phyloP scores from a whole-genome alignment of 140 eudicot species.

The Anethum foeniculum region DNA sequence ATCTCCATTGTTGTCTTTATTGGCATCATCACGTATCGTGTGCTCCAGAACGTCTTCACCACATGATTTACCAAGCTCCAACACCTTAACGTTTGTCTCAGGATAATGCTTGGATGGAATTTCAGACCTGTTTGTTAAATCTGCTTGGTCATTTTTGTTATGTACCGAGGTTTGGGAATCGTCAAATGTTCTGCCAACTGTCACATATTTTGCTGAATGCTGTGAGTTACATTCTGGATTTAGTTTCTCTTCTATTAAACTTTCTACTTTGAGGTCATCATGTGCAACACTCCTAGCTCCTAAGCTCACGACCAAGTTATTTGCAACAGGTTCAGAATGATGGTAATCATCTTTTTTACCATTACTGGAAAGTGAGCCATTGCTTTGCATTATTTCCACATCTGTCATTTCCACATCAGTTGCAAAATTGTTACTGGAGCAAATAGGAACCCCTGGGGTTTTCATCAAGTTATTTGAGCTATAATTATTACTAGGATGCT shows the following conservation, averaged over 20 bases:
- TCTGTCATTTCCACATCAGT: constrained; percentile 14
- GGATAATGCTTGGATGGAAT: constrained; percentile 10
- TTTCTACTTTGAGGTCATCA: constrained; percentile 20
- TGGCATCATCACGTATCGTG: constrained; percentile 14
- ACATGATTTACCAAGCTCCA: constrained; percentile 23
- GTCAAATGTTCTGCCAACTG: neutral
- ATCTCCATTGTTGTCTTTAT: constrained; percentile 22
- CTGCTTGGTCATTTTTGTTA: constrained; percentile 7
- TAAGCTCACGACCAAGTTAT: constrained; percentile 9
- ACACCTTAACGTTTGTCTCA: neutral
- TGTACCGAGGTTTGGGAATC: neutral
- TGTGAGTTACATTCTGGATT: constrained; percentile 19
- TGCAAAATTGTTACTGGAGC: constrained; percentile 18
- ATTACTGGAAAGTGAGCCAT: constrained; percentile 13
- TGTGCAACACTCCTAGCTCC: constrained; percentile 18
- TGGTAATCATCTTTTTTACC: constrained; percentile 17
- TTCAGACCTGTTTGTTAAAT: constrained; percentile 2
- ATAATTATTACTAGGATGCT: neutral
- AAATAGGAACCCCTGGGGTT: neutral
- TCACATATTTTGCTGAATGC: constrained; percentile 9
- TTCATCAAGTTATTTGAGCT: neutral
- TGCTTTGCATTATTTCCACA: constrained; percentile 18
- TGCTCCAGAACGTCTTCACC: constrained; percentile 21
- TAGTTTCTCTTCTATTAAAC: constrained; percentile 24
- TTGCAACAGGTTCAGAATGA: constrained; percentile 16